Evolutionary conservation across 2,329 filamentous ascomycete species (phyloP).

Genomic region (Clonostachys solani): DNA sequence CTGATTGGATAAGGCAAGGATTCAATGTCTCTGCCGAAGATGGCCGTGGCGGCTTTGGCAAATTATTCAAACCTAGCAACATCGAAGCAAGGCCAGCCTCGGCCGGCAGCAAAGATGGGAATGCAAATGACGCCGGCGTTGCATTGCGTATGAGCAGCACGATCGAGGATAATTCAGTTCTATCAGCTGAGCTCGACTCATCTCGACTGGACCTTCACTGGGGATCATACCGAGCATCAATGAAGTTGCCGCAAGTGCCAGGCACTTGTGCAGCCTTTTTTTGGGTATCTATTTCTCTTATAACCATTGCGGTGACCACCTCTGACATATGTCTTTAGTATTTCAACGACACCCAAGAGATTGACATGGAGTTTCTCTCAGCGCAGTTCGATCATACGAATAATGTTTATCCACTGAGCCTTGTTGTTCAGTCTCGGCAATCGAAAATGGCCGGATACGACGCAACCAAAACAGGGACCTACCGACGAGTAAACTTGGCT

Average conservation of each 20-base stretch:
- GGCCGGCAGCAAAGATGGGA: constrained; percentile 56
- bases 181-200: constrained; percentile 61
- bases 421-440: constrained; percentile 67
- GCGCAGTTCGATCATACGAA: constrained; percentile 51
- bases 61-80: constrained; percentile 55
- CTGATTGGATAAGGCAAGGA: constrained; percentile 62
- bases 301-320: background rate
- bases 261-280: constrained; percentile 79
- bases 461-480: constrained; percentile 55
- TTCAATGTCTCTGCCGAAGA: constrained; percentile 60
- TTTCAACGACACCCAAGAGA: constrained; percentile 74
- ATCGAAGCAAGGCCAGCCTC: constrained; percentile 42
- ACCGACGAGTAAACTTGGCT: constrained; percentile 50
- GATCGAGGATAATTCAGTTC: constrained; percentile 46
- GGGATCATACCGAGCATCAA: constrained; percentile 64
- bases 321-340: constrained; percentile 44
- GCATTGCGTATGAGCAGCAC: constrained; percentile 48
- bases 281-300: constrained; percentile 46
- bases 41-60: constrained; percentile 61
- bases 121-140: constrained; percentile 45
- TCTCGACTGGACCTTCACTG: constrained; percentile 59
- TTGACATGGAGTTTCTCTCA: constrained; percentile 77
- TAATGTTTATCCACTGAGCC: constrained; percentile 57
- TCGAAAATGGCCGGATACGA: constrained; percentile 58
- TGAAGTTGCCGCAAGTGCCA: constrained; percentile 55